Percentiles rank a stretch among this genome's conserved stretches.
These are phyloP conservation scores for Entomortierella lignicola DNA, from an alignment of 192 early-diverging fungal genomes.

Conservation along the genomic window DNA sequence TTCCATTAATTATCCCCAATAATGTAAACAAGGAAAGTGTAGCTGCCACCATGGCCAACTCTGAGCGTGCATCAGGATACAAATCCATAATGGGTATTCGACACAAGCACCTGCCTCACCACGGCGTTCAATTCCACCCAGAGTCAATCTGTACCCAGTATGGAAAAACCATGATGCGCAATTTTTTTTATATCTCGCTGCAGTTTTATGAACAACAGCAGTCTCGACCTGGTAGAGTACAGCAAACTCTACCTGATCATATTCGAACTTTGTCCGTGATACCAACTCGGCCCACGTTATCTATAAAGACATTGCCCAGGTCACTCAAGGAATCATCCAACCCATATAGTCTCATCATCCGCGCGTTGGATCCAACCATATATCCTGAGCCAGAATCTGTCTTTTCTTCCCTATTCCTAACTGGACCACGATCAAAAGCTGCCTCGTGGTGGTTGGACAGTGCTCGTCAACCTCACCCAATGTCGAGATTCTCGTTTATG, in stretches of 20 bases:
- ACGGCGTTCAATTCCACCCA: slow-evolving; percentile 96
- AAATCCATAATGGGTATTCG: slow-evolving; percentile 83
- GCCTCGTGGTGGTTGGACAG: slow-evolving; percentile 77
- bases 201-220: slow-evolving; percentile 53
- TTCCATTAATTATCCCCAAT: slow-evolving; percentile 49
- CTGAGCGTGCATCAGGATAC: slow-evolving; percentile 15
- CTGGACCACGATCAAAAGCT: slow-evolving; percentile 33
- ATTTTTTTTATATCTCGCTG: slow-evolving; percentile 72
- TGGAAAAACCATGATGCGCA: slow-evolving; percentile 75
- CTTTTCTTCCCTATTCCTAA: slow-evolving; percentile 50
- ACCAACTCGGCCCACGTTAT: neutral
- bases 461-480: slow-evolving; percentile 57
- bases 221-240: neutral
- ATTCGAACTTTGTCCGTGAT: slow-evolving; percentile 31
- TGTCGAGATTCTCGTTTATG: slow-evolving; percentile 76
- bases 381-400: slow-evolving; percentile 55
- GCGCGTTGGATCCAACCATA: slow-evolving; percentile 28
- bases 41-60: neutral
- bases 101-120: slow-evolving; percentile 76
- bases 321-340: neutral
- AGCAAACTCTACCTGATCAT: slow-evolving; percentile 31
- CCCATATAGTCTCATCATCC: slow-evolving; percentile 49
- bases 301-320: neutral
- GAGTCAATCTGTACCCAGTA: slow-evolving; percentile 92
- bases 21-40: slow-evolving; percentile 17